phyloP scores from a whole-genome alignment of 2,329 filamentous ascomycete species.

The Cladosporium sp. region DNA sequence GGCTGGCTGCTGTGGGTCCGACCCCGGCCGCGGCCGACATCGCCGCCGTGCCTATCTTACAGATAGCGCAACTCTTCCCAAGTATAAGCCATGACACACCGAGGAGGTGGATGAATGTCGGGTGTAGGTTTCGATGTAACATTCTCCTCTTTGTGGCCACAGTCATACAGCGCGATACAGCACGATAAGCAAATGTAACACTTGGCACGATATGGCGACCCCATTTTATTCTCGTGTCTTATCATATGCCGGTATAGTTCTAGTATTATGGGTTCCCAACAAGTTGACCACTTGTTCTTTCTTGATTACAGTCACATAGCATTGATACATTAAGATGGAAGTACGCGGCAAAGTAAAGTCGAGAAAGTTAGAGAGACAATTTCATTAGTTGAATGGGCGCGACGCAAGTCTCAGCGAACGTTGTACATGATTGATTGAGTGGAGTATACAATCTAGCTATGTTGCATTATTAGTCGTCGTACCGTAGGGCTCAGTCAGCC shows the following conservation, averaged over 20 bases:
- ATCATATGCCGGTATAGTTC: neutral
- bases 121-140: neutral
- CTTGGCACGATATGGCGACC: neutral
- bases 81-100: slow-evolving; percentile 8
- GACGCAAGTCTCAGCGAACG: neutral
- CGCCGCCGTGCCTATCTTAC: slow-evolving; percentile 14
- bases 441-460: neutral
- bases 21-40: slow-evolving; percentile 12
- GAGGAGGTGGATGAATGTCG: slow-evolving; percentile 16
- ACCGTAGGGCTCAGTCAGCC: neutral
- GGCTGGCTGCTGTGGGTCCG: neutral
- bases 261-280: neutral
- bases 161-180: neutral
- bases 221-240: neutral
- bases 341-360: neutral
- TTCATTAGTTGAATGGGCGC: neutral
- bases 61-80: slow-evolving; percentile 13
- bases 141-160: neutral
- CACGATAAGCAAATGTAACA: neutral
- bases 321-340: neutral
- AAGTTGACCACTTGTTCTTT: neutral
- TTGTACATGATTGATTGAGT: neutral
- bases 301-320: neutral
- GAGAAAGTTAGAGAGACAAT: neutral
- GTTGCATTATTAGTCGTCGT: neutral